Percentiles rank a stretch among this genome's conserved stretches.
phyloP scores from a whole-genome alignment of 257 asterid genomes.

The Solanum sejunctum region DNA sequence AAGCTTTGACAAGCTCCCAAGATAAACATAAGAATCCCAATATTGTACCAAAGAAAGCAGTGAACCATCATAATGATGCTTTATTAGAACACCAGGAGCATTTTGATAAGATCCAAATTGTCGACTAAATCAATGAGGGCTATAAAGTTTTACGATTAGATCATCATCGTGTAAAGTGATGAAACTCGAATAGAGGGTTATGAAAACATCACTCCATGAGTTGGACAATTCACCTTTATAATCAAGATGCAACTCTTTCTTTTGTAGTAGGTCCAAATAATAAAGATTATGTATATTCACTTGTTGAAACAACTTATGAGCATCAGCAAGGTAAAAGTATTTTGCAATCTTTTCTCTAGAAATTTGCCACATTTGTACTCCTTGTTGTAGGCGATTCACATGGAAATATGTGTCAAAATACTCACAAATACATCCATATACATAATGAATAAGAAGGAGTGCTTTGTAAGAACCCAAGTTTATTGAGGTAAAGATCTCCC shows the following conservation, averaged over 20 bases:
- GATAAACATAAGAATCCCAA: not conserved
- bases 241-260: not conserved
- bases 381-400: not conserved
- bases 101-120: not conserved
- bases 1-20: not conserved
- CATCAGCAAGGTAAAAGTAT: not conserved
- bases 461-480: not conserved
- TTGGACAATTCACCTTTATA: not conserved
- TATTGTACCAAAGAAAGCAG: not conserved
- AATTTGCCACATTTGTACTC: not conserved
- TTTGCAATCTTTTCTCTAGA: not conserved
- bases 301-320: not conserved
- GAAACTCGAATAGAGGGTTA: not conserved
- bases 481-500: not conserved
- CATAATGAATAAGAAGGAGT: not conserved
- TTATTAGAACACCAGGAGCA: not conserved
- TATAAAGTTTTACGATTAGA: not conserved
- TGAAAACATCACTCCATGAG: not conserved
- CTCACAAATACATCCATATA: not conserved
- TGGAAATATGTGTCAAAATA: not conserved
- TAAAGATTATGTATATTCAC: not conserved
- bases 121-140: not conserved
- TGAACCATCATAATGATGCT: not conserved
- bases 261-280: not conserved
- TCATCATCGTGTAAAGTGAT: not conserved